Base-by-base conservation (phyloP, 441 rosid species). In the Gossypium gossypioides region DNA sequence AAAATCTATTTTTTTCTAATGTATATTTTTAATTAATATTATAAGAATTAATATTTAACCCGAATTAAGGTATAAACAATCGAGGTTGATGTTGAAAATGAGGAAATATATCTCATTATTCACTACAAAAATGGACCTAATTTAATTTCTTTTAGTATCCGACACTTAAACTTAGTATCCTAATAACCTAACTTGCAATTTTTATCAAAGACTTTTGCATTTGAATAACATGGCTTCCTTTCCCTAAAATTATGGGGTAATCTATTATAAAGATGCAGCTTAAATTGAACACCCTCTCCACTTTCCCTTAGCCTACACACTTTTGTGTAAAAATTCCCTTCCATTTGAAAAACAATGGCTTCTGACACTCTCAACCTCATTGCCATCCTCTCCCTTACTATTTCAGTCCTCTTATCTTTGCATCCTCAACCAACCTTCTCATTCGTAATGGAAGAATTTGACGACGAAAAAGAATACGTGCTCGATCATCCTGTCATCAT, bases 401-500 rank as follows among this genome's bases (percentile, higher is more conserved):
- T 83, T 34, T 72, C 80, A 1, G 24, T 84, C 50, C 74, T 77
- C 55, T 19, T 84, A 18, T 50, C 79, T 58, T n/a, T 69, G 19
- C 78, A 71, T n/a, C 51, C 84, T 21, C 85, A 77, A 59, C 22
- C 71, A 9, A 76, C 84, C 34, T 42, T 76, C 51, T 75, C 82
- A 0, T 29, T 69, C 13, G 85, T 76, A 1, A 79, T 75, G 2
- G 77, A 12, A 13, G 25, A 52, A 1, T 6, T 52, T 9, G 81
- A 81, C 1, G 89, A 85, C 4, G 85, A 79, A 0, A 79, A 82
- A 2, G 81, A 81, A 29, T 88, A 88, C 40, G 74, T 82, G 75
- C 86, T 88, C 12, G 92, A 88, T 74, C 40, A 72, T 62, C 91
- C 87, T 54, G 2, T 68, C 51, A 1, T 75, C 5, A 18, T 6